Conservation (phyloP, 2,329 filamentous ascomycete genomes). For the Aureobasidium sp. region DNA sequence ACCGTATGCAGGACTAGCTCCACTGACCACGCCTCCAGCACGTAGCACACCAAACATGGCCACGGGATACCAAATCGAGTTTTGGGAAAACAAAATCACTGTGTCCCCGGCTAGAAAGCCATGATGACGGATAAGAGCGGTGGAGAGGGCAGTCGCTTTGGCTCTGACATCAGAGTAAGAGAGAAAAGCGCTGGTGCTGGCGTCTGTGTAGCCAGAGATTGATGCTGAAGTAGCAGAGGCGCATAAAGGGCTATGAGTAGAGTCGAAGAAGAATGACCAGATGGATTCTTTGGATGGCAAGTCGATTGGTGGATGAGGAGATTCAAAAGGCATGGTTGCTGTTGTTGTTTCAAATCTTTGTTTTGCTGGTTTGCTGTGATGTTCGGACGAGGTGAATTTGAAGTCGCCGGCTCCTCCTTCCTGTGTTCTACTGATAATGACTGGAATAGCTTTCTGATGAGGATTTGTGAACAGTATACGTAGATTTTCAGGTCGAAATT, state of each 20-base stretch:
- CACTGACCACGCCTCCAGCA: slow-evolving; percentile 48
- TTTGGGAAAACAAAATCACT: slow-evolving; percentile 54
- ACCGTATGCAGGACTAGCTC: slow-evolving; percentile 58
- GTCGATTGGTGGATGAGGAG: slow-evolving; percentile 32
- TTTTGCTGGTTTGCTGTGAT: background rate
- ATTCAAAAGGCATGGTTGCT: slow-evolving; percentile 28
- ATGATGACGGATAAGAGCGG: slow-evolving; percentile 49
- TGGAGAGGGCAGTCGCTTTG: slow-evolving; percentile 51
- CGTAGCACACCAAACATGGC: slow-evolving; percentile 50
- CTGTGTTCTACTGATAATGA: background rate
- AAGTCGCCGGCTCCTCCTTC: background rate
- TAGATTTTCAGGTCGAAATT: background rate
- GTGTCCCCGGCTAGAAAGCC: slow-evolving; percentile 48
- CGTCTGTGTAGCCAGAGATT: slow-evolving; percentile 50
- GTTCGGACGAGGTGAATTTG: background rate
- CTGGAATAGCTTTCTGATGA: background rate
- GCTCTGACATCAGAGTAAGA: slow-evolving; percentile 51
- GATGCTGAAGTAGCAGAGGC: slow-evolving; percentile 30
- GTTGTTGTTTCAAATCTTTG: background rate
- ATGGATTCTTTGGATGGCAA: slow-evolving; percentile 46
- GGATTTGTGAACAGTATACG: background rate
- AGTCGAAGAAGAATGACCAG: slow-evolving; percentile 57
- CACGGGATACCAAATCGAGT: slow-evolving; percentile 58
- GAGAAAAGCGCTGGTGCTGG: slow-evolving; percentile 49
- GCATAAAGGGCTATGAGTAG: slow-evolving; percentile 23